Conservation (phyloP, 768 basidiomycete species). For the Sutorius australiensis region DNA sequence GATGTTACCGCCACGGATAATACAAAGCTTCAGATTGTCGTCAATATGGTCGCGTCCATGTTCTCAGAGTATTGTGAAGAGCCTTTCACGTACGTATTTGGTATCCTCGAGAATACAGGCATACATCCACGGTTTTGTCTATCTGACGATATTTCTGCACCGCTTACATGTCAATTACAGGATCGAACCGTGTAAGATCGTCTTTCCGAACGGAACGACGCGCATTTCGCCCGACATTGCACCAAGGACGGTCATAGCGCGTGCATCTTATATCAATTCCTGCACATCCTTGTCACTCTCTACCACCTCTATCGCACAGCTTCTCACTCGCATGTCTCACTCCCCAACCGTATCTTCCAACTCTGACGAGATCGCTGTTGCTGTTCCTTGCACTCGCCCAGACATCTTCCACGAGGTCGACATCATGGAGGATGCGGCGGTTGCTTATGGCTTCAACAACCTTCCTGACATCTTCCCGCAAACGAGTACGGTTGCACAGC, state of each 20-base stretch:
- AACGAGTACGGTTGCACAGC: constrained; percentile 93
- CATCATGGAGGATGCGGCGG: constrained; percentile 96
- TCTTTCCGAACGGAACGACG: constrained; percentile 71
- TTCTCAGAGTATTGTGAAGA: constrained; percentile 94
- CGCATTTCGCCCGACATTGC: constrained; percentile 81
- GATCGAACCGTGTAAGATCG: constrained; percentile 88
- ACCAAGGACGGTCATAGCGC: constrained; percentile 65
- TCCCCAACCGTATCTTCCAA: constrained; percentile 40
- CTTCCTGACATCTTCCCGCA: constrained; percentile 87
- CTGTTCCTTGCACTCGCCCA: constrained; percentile 91
- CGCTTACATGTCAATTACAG: constrained; percentile 37
- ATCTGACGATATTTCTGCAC: neutral
- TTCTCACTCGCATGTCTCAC: constrained; percentile 87
- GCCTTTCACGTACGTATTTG: constrained; percentile 75
- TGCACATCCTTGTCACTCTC: constrained; percentile 84
- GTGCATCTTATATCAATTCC: constrained; percentile 90
- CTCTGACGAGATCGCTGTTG: constrained; percentile 66
- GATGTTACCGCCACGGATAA: constrained; percentile 96
- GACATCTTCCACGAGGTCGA: constrained; percentile 99
- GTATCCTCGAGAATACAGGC: neutral
- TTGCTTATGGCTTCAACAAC: constrained; percentile 98
- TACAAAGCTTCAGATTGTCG: constrained; percentile 93
- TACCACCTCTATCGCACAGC: constrained; percentile 57
- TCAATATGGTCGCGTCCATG: constrained; percentile 95
- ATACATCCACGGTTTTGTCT: neutral